Base-by-base conservation (phyloP, 139 green algal genomes). In the Micractinium sp. region DNA sequence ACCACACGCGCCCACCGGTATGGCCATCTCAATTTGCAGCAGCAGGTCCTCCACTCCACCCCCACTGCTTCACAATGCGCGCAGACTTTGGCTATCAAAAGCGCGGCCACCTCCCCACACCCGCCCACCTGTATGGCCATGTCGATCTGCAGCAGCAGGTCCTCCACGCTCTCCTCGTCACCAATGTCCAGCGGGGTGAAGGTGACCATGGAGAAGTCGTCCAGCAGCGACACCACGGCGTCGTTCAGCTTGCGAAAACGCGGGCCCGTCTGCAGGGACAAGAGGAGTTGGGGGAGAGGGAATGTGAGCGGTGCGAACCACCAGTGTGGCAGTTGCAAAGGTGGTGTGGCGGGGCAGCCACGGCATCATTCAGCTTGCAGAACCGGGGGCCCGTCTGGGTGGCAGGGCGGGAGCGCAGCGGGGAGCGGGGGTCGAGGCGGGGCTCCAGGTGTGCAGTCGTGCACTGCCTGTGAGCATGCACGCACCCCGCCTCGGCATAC, bases 141-240 rank as follows among this genome's bases (percentile, higher is more conserved):
- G 93, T 99, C 97, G 33, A 99, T 93, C 79, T 98, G 93, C 76
- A 94, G 84, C 90, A 99, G 89, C 84, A 96, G 92, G 41, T 94
- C 93, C 23, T 91, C 92, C 7, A 98, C 96, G 85, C 93, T 96
- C 74, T 88, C 91, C 35, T 92, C 89, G 35, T 93, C 85, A 13
- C 74, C 95, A 38, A 97, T 96, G 91, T 99, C 97, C 76, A 99
- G 93, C n/a, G 96, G 93, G 39, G 96, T 81, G 87, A 99, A 99
- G 85, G 88, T 94, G 60, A 99, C 95, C 75, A 99, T 94, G 90
- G 92, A 94, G 89, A 94, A 98, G 73, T 98, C 95, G 66, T 98
- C 95, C 77, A 99, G 81, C 35, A 99, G 87, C 19, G 79, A 18
- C 12, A 91, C 93, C 38, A 98, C 93, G 39, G 94, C 94, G 9